These are phyloP conservation scores for Chrysanthemum seticuspe DNA, from an alignment of 129 eudicot genomes.

Conservation along the genomic window DNA sequence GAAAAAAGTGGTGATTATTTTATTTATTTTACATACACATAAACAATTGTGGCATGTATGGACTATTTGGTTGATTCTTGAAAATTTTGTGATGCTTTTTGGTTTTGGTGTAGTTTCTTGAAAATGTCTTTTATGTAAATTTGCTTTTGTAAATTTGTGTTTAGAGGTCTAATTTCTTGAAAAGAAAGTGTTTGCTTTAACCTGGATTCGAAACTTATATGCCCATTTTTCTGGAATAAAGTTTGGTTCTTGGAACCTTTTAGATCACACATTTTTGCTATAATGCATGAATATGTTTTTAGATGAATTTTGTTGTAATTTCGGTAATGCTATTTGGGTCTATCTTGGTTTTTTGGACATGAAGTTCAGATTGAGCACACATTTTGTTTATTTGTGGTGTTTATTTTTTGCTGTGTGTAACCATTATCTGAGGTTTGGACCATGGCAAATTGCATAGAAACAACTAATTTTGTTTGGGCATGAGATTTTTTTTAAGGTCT, in stretches of 20 bases:
- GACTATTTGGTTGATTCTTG: slow-evolving; percentile 3
- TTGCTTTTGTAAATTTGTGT: too few relatives aligned
- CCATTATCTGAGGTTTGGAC: slow-evolving; percentile 10
- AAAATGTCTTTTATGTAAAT: too few relatives aligned
- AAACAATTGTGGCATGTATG: slow-evolving; percentile 2
- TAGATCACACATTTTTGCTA: neutral
- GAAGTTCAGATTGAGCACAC: slow-evolving; percentile 13
- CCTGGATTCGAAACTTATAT: too few relatives aligned
- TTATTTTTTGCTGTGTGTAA: slow-evolving; percentile 16
- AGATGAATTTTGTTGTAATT: neutral
- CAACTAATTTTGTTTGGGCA: neutral
- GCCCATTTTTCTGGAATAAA: too few relatives aligned
- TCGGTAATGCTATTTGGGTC: neutral
- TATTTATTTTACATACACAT: neutral
- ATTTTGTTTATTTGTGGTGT: slow-evolving; percentile 10
- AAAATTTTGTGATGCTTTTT: slow-evolving; percentile 6
- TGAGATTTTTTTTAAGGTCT: neutral
- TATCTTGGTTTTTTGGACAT: slow-evolving; percentile 2
- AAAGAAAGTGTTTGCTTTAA: too few relatives aligned
- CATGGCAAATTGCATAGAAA: neutral
- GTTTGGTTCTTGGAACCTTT: too few relatives aligned
- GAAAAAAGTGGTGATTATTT: slow-evolving; percentile 40
- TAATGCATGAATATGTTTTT: neutral
- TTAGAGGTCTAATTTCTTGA: too few relatives aligned
- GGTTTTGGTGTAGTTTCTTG: too few relatives aligned